A percentile compares a stretch with the other conserved stretches of the same genome.
Conservation (phyloP, 2,329 filamentous ascomycete species). For the Aspergillus proliferans region DNA sequence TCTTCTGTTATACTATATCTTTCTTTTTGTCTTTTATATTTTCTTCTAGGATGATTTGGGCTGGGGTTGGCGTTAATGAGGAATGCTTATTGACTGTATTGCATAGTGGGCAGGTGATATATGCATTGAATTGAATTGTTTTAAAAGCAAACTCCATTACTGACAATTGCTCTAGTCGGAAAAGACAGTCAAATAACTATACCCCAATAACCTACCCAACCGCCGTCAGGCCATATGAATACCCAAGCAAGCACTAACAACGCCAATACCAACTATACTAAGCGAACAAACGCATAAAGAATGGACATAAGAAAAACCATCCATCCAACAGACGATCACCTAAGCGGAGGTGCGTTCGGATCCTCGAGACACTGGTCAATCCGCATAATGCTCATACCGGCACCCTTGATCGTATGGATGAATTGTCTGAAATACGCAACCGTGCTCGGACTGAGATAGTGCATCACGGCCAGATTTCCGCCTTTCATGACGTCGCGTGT, state of each 20-base stretch:
- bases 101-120: neutral
- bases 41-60: neutral
- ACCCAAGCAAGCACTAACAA: neutral
- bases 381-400: constrained; percentile 60
- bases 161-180: too few species aligned
- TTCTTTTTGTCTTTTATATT: neutral
- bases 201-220: too few species aligned
- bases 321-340: neutral
- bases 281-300: neutral
- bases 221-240: too few species aligned
- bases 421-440: constrained; percentile 60
- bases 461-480: constrained; percentile 61
- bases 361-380: constrained; percentile 63
- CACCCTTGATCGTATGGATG: constrained; percentile 58
- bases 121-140: neutral
- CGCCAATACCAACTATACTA: neutral
- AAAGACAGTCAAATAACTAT: too few species aligned
- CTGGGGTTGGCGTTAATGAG: neutral
- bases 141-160: neutral
- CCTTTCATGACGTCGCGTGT: constrained; percentile 57
- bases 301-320: neutral
- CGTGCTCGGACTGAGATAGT: constrained; percentile 61
- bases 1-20: constrained; percentile 1
- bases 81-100: neutral
- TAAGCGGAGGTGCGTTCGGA: constrained; percentile 27